Percentiles rank a stretch among this genome's conserved stretches.
These are phyloP conservation scores for Bipolaris oryzae DNA, from an alignment of 2,329 filamentous ascomycete species.

Conservation along the genomic window DNA sequence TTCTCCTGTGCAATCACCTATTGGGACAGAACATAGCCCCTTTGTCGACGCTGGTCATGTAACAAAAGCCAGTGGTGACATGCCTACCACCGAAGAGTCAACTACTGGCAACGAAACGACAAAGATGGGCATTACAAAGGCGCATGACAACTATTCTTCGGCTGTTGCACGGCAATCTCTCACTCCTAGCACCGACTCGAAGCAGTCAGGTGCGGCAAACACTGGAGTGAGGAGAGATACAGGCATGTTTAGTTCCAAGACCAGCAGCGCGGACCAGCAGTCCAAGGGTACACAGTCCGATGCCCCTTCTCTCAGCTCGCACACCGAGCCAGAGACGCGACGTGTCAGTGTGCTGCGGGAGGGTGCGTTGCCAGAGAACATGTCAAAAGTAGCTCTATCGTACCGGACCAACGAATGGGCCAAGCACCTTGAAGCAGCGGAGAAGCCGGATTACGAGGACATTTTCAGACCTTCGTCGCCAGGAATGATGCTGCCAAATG, in stretches of 20 bases:
- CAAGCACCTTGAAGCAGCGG: conserved; percentile 81
- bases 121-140: background rate
- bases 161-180: conserved; percentile 17
- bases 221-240: conserved; percentile 30
- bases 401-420: conserved; percentile 97
- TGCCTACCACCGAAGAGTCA: background rate
- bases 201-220: conserved; percentile 16
- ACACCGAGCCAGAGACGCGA: conserved; percentile 45
- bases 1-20: conserved; percentile 36
- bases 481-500: conserved; percentile 48
- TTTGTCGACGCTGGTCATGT: background rate
- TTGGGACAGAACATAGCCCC: conserved; percentile 20
- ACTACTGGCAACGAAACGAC: background rate
- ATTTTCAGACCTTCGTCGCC: conserved; percentile 57
- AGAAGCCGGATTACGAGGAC: conserved; percentile 70
- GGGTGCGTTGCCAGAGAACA: conserved; percentile 68
- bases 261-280: conserved; percentile 25
- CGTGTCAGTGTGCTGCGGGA: conserved; percentile 49
- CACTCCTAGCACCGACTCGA: conserved; percentile 42
- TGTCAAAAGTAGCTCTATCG: conserved; percentile 78
- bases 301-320: conserved; percentile 29
- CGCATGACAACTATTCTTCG: background rate
- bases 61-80: background rate
- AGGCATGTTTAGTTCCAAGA: conserved; percentile 22
- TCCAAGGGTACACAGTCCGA: conserved; percentile 53